Percentiles rank a stretch among this genome's conserved stretches.
Evolutionary conservation across 2,329 filamentous ascomycete genomes (phyloP).

Genomic region (Aspergillus terreus): DNA sequence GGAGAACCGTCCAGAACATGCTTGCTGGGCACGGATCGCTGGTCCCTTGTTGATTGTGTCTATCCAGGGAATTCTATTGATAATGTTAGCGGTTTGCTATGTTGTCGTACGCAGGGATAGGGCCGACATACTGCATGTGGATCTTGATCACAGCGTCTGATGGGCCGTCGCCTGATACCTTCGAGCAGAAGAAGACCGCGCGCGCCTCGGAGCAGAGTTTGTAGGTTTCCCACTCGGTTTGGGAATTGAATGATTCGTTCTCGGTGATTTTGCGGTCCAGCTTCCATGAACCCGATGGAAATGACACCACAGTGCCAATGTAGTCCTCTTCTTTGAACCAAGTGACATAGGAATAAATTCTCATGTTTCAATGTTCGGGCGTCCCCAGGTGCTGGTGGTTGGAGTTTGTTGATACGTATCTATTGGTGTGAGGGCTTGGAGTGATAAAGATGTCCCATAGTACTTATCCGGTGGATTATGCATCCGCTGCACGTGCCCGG

Average conservation of each 20-base stretch:
- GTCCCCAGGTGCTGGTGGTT: no score
- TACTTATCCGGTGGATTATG: no score
- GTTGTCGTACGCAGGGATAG: neutral
- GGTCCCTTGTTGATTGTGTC: neutral
- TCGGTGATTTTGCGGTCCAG: neutral
- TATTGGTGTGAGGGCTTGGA: no score
- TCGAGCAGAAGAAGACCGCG: constrained; percentile 2
- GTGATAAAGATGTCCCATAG: no score
- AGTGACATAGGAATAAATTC: neutral
- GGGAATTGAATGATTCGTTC: neutral
- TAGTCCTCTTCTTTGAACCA: constrained; percentile 6
- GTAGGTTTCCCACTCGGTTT: neutral
- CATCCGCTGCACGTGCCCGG: no score
- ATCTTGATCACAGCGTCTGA: neutral
- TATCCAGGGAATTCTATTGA: constrained; percentile 1
- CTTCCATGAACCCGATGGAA: neutral
- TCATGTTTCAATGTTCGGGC: neutral
- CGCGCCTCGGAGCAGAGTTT: neutral
- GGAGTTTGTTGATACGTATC: no score
- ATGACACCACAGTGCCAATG: neutral
- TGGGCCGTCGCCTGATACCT: neutral
- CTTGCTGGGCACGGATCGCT: neutral
- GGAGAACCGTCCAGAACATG: neutral
- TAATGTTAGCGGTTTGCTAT: neutral
- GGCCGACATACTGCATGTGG: neutral